Conservation (phyloP, 768 basidiomycete species). For the Phanerochaete carnosa region DNA sequence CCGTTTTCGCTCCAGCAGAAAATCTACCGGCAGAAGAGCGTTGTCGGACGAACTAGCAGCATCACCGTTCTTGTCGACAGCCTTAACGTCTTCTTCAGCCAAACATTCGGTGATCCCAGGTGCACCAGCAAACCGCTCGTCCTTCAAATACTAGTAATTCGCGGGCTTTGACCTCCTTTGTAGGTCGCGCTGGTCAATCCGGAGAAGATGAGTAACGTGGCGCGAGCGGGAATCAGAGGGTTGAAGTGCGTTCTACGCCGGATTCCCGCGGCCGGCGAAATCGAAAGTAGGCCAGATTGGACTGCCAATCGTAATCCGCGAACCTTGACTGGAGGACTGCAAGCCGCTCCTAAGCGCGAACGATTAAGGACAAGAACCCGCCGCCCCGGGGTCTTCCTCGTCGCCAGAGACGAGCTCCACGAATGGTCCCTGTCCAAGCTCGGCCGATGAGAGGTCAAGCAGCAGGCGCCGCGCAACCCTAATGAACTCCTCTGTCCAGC, state of each 20-base stretch:
- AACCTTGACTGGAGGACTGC: background rate
- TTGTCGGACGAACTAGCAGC: background rate
- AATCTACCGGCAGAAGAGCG: background rate
- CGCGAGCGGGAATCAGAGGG: background rate
- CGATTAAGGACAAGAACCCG: background rate
- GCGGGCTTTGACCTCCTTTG: background rate
- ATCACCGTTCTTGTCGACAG: background rate
- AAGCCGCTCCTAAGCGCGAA: background rate
- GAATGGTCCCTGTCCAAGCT: background rate
- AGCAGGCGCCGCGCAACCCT: background rate
- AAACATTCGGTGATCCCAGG: background rate
- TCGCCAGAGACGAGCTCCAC: background rate
- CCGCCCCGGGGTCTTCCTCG: background rate
- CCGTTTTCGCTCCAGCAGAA: background rate
- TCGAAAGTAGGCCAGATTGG: slow-evolving; percentile 12
- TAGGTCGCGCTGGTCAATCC: slow-evolving; percentile 4
- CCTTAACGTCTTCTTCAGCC: background rate
- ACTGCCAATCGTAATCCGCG: slow-evolving; percentile 5
- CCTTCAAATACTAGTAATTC: background rate
- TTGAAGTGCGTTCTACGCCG: slow-evolving; percentile 10
- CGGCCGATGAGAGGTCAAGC: background rate
- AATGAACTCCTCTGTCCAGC: slow-evolving; percentile 1
- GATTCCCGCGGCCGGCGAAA: slow-evolving; percentile 15
- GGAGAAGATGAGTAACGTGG: background rate
- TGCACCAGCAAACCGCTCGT: background rate